Base-by-base conservation (phyloP, 495 filamentous ascomycete species). In the Lophiostoma macrostomum region DNA sequence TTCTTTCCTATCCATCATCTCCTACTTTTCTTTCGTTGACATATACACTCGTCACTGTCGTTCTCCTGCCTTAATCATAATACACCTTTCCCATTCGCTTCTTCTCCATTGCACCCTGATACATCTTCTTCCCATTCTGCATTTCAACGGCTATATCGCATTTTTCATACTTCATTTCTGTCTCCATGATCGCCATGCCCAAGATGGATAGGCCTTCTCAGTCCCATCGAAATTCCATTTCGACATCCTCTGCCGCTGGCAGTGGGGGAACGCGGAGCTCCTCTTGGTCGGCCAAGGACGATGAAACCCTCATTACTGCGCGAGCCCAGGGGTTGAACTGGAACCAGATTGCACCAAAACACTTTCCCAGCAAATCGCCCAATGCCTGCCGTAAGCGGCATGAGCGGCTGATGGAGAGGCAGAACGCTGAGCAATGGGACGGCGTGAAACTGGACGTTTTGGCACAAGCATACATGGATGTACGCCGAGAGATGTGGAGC, bases 321-420 rank as follows among this genome's bases (percentile, higher is more conserved):
- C 76, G 86, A 29, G 76, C 80, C 6, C 73, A 76, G 66, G 80
- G 81, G 38, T 77, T 83, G 60, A 86, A 86, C 64, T 90, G 86
- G 86, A 75, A 76, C 39, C 80, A 83, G 40, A 88, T 90, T 60
- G 80, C 85, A 49, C 72, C 72, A 49, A 75, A 74, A 39, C 77
- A 83, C 64, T 90, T 90, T 64, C 84, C 83, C 3, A 71, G 67
- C 60, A 90, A 89, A 71, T 84, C 85, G 5, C 76, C 83, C 25
- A 90, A 90, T 67, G 85, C 86, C 23, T 90, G 86, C 69, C 83
- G 86, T 13, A 90, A 90, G 65, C 75, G 86, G 34, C 83, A 88
- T 62, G 86, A 89, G 68, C 71, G 86, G 18, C 69, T 89, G 51
- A 81, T 88, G 78, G 84, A 86, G 66, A 75, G 79, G 52, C 73